A percentile compares a stretch with the other conserved stretches of the same genome.
phyloP scores from a whole-genome alignment of 208 protist species.

The Porcisia deanei region DNA sequence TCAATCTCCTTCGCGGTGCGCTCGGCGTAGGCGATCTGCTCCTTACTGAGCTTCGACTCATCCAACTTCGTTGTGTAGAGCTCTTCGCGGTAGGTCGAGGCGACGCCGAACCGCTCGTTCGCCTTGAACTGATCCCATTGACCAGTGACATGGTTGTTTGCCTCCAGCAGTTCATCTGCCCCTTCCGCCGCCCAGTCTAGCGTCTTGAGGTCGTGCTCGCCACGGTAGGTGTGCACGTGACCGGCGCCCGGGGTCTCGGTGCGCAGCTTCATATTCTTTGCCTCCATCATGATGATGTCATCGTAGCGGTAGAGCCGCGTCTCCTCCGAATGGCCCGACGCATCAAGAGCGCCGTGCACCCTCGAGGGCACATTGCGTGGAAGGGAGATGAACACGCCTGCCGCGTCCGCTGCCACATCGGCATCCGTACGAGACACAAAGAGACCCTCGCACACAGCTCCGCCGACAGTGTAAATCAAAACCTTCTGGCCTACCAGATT shows the following conservation, averaged over 20 bases:
- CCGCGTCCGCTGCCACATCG: conserved; percentile 47
- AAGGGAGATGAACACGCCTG: conserved; percentile 69
- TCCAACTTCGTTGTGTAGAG: conserved; percentile 92
- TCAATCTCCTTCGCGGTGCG: conserved; percentile 82
- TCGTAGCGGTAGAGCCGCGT: conserved; percentile 56
- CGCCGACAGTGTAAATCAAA: conserved; percentile 75
- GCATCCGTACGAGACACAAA: conserved; percentile 85
- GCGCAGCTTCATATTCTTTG: conserved; percentile 61
- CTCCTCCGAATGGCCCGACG: conserved; percentile 41
- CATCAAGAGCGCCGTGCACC: conserved; percentile 50
- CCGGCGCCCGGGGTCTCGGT: conserved; percentile 65
- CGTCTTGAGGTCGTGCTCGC: conserved; percentile 63
- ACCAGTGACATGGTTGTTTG: conserved; percentile 47
- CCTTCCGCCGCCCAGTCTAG: conserved; percentile 75
- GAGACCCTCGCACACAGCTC: conserved; percentile 72
- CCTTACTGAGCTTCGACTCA: conserved; percentile 69
- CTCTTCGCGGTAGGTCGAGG: conserved; percentile 86
- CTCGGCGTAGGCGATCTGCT: conserved; percentile 68
- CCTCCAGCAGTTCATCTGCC: conserved; percentile 64
- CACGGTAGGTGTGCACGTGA: conserved; percentile 43
- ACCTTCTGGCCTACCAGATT: conserved; percentile 89
- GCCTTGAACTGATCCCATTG: conserved; percentile 90
- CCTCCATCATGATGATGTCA: conserved; percentile 83
- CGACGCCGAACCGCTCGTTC: conserved; percentile 83
- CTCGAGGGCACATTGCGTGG: conserved; percentile 54